These are phyloP conservation scores for Cryptococcus hybrid DNA, from an alignment of 1,284 basidiomycete genomes.

Conservation along the genomic window DNA sequence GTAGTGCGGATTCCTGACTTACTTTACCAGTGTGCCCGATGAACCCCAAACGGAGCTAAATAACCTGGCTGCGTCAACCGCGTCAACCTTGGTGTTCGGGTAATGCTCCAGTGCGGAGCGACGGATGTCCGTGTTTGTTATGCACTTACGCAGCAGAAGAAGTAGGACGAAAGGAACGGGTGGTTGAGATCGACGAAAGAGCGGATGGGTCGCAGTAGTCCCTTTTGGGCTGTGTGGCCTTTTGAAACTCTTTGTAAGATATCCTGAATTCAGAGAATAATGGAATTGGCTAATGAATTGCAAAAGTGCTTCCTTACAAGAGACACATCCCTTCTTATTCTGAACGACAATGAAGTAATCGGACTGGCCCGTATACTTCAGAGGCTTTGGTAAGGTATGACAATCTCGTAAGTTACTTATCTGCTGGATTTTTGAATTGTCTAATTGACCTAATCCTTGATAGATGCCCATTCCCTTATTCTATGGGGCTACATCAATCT, in stretches of 20 bases:
- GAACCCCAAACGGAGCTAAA: conserved; percentile 61
- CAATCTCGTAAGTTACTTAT: conserved; percentile 52
- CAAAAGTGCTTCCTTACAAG: conserved; percentile 66
- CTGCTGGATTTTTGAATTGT: not conserved
- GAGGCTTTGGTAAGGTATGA: conserved; percentile 50
- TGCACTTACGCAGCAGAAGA: conserved; percentile 83
- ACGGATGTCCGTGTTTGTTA: conserved; percentile 68
- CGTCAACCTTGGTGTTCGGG: too few species aligned
- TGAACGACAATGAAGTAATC: conserved; percentile 60
- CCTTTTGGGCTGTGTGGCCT: conserved; percentile 86
- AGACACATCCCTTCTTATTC: conserved; percentile 68
- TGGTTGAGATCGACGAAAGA: conserved; percentile 59
- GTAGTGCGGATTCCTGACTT: not conserved
- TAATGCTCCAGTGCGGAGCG: conserved; percentile 31
- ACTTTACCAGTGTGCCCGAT: conserved; percentile 58
- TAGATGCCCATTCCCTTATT: conserved; percentile 82
- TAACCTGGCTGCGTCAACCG: conserved; percentile 2
- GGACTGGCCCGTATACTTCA: conserved; percentile 67
- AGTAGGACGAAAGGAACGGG: conserved; percentile 59
- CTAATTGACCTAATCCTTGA: conserved; percentile 16
- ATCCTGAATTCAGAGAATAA: too few species aligned
- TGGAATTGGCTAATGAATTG: too few species aligned
- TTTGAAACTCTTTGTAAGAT: conserved; percentile 72
- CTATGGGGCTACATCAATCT: conserved; percentile 68
- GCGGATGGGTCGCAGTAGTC: too few species aligned